phyloP scores from a whole-genome alignment of 2,329 filamentous ascomycete species.

The Stachybotrys chartarum region DNA sequence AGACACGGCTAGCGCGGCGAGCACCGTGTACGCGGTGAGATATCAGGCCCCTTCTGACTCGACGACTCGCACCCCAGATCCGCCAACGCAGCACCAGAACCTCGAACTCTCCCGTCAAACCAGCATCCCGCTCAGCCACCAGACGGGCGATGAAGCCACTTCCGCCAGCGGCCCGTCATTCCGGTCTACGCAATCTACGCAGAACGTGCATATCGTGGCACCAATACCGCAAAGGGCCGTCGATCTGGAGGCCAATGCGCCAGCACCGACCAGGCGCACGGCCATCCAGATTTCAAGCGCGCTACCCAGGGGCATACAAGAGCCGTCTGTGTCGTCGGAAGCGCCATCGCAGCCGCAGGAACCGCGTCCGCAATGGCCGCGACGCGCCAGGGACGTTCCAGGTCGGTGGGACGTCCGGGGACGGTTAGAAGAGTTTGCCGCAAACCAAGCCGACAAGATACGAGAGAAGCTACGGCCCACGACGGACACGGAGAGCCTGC shows the following conservation, averaged over 20 bases:
- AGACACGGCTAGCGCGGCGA: conserved; percentile 56
- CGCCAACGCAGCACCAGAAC: conserved; percentile 15
- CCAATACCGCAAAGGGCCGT: conserved; percentile 7
- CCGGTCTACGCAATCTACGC: conserved; percentile 2
- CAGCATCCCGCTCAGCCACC: conserved; percentile 19
- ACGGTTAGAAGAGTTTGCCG: conserved; percentile 55
- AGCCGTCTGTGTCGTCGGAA: not conserved
- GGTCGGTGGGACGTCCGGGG: conserved; percentile 48
- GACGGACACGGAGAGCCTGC: conserved; percentile 46
- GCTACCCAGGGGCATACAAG: not conserved
- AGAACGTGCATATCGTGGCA: conserved; percentile 12
- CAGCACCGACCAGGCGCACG: conserved; percentile 13
- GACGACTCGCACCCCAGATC: conserved; percentile 38
- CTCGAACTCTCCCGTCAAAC: conserved; percentile 26
- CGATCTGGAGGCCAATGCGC: conserved; percentile 20
- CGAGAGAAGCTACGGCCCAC: conserved; percentile 48
- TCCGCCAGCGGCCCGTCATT: conserved; percentile 12
- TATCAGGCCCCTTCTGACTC: conserved; percentile 52
- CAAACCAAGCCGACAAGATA: conserved; percentile 51
- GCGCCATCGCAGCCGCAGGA: not conserved
- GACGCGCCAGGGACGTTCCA: conserved; percentile 10
- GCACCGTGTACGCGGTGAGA: conserved; percentile 56
- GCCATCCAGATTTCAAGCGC: conserved; percentile 3
- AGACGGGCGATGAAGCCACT: conserved; percentile 15
- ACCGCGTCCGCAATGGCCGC: not conserved